A percentile compares a stretch with the other conserved stretches of the same genome.
These are phyloP conservation scores for Pythium scleroteichum DNA, from an alignment of 352 stramenopile species.

Conservation along the genomic window DNA sequence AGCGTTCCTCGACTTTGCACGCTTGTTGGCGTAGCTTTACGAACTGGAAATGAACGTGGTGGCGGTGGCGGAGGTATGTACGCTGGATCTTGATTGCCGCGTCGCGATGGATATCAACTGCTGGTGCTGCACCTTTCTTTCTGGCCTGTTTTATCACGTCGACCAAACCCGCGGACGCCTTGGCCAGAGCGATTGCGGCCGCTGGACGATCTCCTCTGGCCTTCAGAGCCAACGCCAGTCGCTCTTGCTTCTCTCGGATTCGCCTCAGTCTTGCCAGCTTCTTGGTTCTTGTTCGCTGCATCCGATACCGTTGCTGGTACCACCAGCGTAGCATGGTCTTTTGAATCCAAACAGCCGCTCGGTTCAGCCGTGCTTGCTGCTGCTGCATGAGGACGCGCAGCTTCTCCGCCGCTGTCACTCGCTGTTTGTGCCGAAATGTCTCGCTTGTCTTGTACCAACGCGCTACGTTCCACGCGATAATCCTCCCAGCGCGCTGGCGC, in stretches of 20 bases:
- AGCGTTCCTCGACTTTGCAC: slow-evolving; percentile 31
- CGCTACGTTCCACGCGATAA: slow-evolving; percentile 25
- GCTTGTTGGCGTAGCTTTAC: slow-evolving; percentile 32
- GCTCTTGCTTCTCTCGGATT: slow-evolving; percentile 30
- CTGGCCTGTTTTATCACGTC: slow-evolving; percentile 19
- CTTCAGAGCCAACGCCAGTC: slow-evolving; percentile 5
- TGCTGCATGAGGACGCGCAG: background rate
- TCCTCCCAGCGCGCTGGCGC: slow-evolving; percentile 22
- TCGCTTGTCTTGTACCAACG: slow-evolving; percentile 27
- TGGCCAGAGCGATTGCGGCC: slow-evolving; percentile 4
- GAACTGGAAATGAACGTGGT: slow-evolving; percentile 15
- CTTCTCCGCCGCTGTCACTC: background rate
- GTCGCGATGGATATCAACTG: background rate
- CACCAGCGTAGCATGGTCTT: slow-evolving; percentile 50
- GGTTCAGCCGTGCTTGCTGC: slow-evolving; percentile 12
- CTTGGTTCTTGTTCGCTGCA: slow-evolving; percentile 26
- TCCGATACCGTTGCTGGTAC: slow-evolving; percentile 44
- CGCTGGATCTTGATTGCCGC: slow-evolving; percentile 30
- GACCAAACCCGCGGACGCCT: slow-evolving; percentile 6
- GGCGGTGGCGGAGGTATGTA: slow-evolving; percentile 31
- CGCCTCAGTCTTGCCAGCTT: slow-evolving; percentile 35
- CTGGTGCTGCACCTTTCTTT: background rate
- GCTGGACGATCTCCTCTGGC: background rate
- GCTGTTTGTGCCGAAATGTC: background rate
- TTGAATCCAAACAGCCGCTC: slow-evolving; percentile 36